These are phyloP conservation scores for Leccinum arenicola DNA, from an alignment of 768 basidiomycete species.

Conservation along the genomic window DNA sequence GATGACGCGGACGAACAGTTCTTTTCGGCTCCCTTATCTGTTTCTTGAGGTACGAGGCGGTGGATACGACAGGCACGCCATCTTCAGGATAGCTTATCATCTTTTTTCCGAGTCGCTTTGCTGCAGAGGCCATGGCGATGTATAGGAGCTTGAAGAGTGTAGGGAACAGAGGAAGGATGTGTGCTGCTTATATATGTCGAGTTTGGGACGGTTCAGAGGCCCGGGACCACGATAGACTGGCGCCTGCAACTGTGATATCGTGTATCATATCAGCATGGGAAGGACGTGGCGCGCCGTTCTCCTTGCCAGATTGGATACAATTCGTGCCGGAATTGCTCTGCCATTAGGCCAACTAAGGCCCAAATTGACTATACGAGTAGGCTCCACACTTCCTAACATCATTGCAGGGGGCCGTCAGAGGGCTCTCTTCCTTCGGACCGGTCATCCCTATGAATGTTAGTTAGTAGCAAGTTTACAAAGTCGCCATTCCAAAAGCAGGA, in stretches of 20 bases:
- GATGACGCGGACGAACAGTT: constrained; percentile 36
- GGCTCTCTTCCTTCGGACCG: background rate
- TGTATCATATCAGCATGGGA: constrained; percentile 14
- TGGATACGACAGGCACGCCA: constrained; percentile 56
- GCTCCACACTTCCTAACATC: background rate
- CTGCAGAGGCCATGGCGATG: constrained; percentile 35
- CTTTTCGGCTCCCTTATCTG: constrained; percentile 45
- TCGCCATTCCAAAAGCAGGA: background rate
- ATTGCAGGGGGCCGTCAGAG: background rate
- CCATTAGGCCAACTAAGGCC: background rate
- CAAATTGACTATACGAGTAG: background rate
- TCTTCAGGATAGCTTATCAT: constrained; percentile 61
- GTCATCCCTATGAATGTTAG: background rate
- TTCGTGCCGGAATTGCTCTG: background rate
- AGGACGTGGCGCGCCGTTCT: constrained; percentile 19
- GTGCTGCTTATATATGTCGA: constrained; percentile 1
- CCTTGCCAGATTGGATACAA: background rate
- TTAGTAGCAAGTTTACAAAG: background rate
- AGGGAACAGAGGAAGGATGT: background rate
- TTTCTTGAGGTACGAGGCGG: constrained; percentile 48
- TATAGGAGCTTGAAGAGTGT: background rate
- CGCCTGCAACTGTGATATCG: background rate
- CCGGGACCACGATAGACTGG: background rate
- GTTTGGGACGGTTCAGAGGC: background rate
- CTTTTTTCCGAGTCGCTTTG: constrained; percentile 53